A percentile compares a stretch with the other conserved stretches of the same genome.
Conservation (phyloP, 2,329 filamentous ascomycete genomes). For the Elsinoe arachidis region DNA sequence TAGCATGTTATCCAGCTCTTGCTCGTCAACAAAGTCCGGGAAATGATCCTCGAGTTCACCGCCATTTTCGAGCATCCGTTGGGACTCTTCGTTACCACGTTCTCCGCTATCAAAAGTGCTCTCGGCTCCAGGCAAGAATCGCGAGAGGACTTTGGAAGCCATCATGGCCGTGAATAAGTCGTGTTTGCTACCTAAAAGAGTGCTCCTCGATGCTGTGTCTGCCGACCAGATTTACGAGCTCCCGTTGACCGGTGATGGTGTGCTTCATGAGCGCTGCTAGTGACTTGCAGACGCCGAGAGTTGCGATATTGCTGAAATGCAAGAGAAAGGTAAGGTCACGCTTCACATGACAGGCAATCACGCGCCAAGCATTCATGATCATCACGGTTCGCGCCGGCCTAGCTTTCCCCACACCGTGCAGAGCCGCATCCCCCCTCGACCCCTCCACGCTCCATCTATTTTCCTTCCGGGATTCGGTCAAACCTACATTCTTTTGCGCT, state of each 20-base stretch:
- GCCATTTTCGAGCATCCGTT: conserved; percentile 42
- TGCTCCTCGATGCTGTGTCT: background rate
- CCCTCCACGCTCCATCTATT: conserved; percentile 1
- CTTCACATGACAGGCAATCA: conserved; percentile 13
- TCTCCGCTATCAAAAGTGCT: conserved; percentile 36
- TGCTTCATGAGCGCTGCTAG: background rate
- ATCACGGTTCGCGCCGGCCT: conserved; percentile 4
- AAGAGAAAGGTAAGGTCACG: background rate
- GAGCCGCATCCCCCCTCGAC: conserved; percentile 8
- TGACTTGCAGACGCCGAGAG: background rate
- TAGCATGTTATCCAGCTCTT: conserved; percentile 49
- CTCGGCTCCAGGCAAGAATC: conserved; percentile 36
- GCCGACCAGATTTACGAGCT: background rate
- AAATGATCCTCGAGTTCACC: conserved; percentile 40
- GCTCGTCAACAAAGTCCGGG: conserved; percentile 48
- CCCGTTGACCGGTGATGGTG: background rate
- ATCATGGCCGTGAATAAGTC: conserved; percentile 30
- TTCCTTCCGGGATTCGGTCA: background rate
- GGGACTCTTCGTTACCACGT: conserved; percentile 30
- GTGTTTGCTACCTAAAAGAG: background rate
- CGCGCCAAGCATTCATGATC: conserved; percentile 12
- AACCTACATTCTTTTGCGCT: background rate
- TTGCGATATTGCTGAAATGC: too few relatives aligned
- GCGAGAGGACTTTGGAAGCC: conserved; percentile 47
- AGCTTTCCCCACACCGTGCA: background rate